Base-by-base conservation (phyloP, 768 basidiomycete genomes). In the Suillus decipiens region DNA sequence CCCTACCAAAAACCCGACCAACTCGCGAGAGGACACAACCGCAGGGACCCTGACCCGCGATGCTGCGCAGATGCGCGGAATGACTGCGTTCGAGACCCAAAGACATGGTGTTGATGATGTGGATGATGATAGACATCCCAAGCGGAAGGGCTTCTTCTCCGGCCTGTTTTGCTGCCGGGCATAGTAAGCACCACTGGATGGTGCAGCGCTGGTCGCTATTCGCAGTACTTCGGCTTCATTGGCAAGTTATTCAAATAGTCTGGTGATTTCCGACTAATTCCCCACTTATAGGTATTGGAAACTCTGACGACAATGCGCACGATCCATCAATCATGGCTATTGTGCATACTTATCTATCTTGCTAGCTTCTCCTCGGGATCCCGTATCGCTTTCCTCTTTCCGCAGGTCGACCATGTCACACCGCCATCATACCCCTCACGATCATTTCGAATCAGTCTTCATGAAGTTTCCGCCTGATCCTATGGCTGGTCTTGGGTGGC, bases 1-100 rank as follows among this genome's bases (percentile, higher is more conserved):
- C 59, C 75, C 72, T 9, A 81, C 78, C 61, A 88, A 86, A 73
- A 80, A 79, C 67, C 78, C 78, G 50, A 78, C 82, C 15, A 79
- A 77, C 55, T 85, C 84, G 14, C 78, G 84, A 54, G 86, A 87
- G 60, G 81, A 80, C 47, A 81, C 83, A 22, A 84, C 83, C 62
- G 80, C 78, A 62, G 73, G 77, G n/a, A 76, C 74, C 41, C 66
- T 61, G 64, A 68, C 67, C 63, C 79, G 71, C 43, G 77, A 74
- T 65, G 74, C 69, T 55, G 59, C 67, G 63, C 80, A 77, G 36
- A 67, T 77, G 19, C 78, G 84, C 63, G 81, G 78, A 5, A 89
- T 92, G 86, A 82, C 79, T 19, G 78, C 88, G 48, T 91, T 89
- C 68, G 89, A 89, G 62, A 86, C 87, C 41, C 89, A 86, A 74